Conservation (phyloP, 495 filamentous ascomycete species). For the Sporormia fimetaria region DNA sequence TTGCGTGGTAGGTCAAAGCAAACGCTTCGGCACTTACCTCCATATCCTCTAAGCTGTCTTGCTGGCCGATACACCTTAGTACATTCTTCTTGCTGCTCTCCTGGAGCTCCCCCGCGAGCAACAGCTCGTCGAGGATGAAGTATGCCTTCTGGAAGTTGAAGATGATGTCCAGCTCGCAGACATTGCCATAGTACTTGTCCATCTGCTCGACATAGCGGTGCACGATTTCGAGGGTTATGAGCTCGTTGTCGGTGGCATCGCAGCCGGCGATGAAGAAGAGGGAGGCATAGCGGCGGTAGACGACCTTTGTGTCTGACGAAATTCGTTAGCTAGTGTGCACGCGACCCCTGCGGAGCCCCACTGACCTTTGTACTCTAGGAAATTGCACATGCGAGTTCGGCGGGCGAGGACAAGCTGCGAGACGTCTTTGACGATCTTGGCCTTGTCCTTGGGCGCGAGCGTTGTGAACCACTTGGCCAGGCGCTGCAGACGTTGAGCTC, state of each 20-base stretch:
- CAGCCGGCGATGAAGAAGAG: conserved; percentile 99
- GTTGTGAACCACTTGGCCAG: conserved; percentile 99
- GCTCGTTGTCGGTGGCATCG: conserved; percentile 86
- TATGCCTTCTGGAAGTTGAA: conserved; percentile 99
- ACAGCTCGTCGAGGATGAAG: conserved; percentile 93
- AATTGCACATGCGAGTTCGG: conserved; percentile 98
- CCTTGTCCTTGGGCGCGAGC: conserved; percentile 93
- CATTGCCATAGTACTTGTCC: conserved; percentile 99
- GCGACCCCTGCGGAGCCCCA: neutral
- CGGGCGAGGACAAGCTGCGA: conserved; percentile 93
- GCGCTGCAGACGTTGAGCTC: conserved; percentile 48
- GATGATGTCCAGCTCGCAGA: conserved; percentile 98
- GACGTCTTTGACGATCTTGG: conserved; percentile 99
- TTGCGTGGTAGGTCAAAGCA: conserved; percentile 28
- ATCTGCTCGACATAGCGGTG: conserved; percentile 99
- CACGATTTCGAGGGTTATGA: conserved; percentile 96
- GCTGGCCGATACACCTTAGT: conserved; percentile 82
- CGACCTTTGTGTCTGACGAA: conserved; percentile 78
- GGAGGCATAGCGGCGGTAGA: conserved; percentile 96
- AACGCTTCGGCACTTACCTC: conserved; percentile 66
- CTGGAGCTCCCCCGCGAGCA: conserved; percentile 93
- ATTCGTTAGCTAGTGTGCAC: conserved; percentile 8
- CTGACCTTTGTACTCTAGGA: conserved; percentile 95
- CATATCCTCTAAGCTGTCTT: conserved; percentile 93
- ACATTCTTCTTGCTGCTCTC: conserved; percentile 99